These are phyloP conservation scores for Boeremia lycopersici DNA, from an alignment of 2,329 filamentous ascomycete genomes.

Conservation along the genomic window DNA sequence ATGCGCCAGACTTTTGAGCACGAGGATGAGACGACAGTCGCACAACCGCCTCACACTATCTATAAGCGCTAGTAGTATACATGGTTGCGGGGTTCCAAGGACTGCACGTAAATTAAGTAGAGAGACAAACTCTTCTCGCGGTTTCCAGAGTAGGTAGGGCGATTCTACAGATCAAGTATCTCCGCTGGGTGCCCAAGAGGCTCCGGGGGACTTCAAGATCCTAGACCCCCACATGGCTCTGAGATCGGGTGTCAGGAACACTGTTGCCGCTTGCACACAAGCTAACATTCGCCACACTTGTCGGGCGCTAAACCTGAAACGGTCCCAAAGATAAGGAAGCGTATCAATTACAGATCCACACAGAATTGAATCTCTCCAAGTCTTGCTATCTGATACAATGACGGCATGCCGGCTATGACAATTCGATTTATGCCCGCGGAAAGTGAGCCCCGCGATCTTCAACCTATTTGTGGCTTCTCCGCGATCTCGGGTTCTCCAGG, in stretches of 20 bases:
- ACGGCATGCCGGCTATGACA: constrained; percentile 23
- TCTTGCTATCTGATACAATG: constrained; percentile 20
- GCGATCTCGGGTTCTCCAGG: constrained; percentile 17
- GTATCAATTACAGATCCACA: constrained; percentile 30
- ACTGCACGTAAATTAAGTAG: neutral
- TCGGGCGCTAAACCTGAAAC: constrained; percentile 31
- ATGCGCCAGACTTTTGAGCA: neutral
- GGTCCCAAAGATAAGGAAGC: constrained; percentile 44
- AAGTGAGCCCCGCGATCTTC: constrained; percentile 2
- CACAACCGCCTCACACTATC: constrained; percentile 10
- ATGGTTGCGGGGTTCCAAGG: neutral
- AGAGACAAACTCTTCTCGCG: neutral
- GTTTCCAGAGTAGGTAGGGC: neutral
- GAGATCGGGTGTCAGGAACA: constrained; percentile 20
- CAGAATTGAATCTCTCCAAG: constrained; percentile 16
- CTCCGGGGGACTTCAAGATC: neutral
- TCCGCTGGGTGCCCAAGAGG: constrained; percentile 21
- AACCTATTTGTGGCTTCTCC: constrained; percentile 21
- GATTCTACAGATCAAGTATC: constrained; percentile 18
- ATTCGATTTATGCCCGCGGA: constrained; percentile 10
- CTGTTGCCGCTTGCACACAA: constrained; percentile 8
- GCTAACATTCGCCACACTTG: constrained; percentile 2
- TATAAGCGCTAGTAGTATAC: constrained; percentile 6
- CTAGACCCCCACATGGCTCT: constrained; percentile 25
- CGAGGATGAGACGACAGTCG: constrained; percentile 3